phyloP scores from a whole-genome alignment of 139 green algal species.

The Micractinium sp. region DNA sequence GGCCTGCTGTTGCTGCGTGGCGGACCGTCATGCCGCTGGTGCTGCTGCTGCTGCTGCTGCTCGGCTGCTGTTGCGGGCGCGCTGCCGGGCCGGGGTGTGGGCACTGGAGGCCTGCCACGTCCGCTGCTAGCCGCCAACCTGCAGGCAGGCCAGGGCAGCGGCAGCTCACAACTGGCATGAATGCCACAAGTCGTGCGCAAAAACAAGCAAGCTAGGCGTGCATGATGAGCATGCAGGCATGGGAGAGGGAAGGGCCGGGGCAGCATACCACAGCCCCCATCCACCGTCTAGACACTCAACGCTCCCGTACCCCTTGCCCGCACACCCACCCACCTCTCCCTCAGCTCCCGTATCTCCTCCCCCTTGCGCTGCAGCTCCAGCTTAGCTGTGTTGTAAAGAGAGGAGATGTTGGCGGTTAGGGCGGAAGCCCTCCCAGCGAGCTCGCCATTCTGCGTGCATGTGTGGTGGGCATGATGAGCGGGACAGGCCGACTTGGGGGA shows the following conservation, averaged over 20 bases:
- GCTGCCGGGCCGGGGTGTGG: not conserved
- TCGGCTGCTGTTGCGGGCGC: not conserved
- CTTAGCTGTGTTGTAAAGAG: constrained; percentile 78
- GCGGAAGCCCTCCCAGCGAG: constrained; percentile 44
- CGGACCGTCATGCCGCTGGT: not conserved
- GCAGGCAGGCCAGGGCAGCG: not conserved
- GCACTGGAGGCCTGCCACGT: not conserved
- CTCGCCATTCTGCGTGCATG: constrained; percentile 48
- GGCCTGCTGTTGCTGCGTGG: not conserved
- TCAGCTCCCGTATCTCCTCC: constrained; percentile 61
- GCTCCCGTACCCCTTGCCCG: not conserved
- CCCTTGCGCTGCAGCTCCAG: constrained; percentile 73
- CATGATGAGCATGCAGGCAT: not conserved
- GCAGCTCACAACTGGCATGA: not conserved
- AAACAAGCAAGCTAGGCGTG: too few relatives aligned
- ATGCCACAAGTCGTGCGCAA: not conserved
- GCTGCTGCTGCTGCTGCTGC: not conserved
- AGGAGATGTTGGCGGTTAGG: constrained; percentile 73
- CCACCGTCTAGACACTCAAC: not conserved
- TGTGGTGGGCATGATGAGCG: too few relatives aligned
- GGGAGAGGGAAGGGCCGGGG: not conserved
- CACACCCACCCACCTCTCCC: constrained; percentile 19
- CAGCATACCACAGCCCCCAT: not conserved
- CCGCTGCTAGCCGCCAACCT: not conserved
- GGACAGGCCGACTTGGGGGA: not conserved